Percentiles rank a stretch among this genome's conserved stretches.
These are phyloP conservation scores for Candida nanaspora DNA, from an alignment of 805 yeast species.

Conservation along the genomic window DNA sequence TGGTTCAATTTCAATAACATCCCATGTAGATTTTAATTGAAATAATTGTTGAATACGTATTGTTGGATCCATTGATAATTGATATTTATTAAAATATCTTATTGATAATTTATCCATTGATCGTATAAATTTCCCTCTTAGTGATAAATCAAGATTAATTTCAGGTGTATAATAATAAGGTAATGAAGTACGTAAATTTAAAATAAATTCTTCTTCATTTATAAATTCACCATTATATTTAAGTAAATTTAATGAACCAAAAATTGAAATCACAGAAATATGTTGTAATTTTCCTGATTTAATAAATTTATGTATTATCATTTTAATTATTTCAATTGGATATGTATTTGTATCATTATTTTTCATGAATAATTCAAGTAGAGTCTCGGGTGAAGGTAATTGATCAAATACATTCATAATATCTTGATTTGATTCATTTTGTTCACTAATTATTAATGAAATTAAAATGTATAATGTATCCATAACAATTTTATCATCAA, in stretches of 20 bases:
- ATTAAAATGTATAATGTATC: constrained; percentile 8
- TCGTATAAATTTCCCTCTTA: constrained; percentile 31
- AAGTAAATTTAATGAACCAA: too few relatives aligned
- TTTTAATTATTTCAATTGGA: constrained; percentile 3
- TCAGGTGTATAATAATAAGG: constrained; percentile 48
- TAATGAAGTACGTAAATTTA: constrained; percentile 55
- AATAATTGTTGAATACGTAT: constrained; percentile 48
- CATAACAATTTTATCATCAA: constrained; percentile 8
- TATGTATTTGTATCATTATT: neutral
- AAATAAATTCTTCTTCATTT: constrained; percentile 43
- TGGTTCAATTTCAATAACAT: constrained; percentile 53
- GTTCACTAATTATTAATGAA: neutral
- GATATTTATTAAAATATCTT: constrained; percentile 42
- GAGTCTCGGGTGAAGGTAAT: neutral
- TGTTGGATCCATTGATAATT: constrained; percentile 43
- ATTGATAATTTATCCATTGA: constrained; percentile 27
- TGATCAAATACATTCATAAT: neutral
- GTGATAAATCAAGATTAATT: constrained; percentile 46
- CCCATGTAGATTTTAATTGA: constrained; percentile 51
- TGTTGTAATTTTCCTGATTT: too few relatives aligned
- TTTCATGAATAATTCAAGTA: neutral
- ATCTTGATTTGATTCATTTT: neutral
- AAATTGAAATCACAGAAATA: too few relatives aligned
- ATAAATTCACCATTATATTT: too few relatives aligned
- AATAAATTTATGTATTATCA: constrained; percentile 7